A percentile compares a stretch with the other conserved stretches of the same genome.
Evolutionary conservation across 2,329 filamentous ascomycete genomes (phyloP).

Genomic region (Colletotrichum higginsianum): DNA sequence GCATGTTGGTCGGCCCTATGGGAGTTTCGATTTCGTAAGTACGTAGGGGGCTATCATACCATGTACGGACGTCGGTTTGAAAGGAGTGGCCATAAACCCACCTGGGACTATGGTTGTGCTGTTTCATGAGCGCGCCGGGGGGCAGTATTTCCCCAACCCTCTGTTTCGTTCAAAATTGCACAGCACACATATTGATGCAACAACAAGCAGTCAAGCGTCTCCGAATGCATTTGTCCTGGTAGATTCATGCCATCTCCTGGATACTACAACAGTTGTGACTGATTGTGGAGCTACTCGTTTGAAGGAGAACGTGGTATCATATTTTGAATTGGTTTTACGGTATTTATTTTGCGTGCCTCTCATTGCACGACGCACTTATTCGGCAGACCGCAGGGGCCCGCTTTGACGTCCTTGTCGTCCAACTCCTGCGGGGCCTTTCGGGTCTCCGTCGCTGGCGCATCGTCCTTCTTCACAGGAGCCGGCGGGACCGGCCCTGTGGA

Average conservation of each 20-base stretch:
- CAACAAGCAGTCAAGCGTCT: background rate
- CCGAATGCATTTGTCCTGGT: background rate
- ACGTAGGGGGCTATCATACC: no score
- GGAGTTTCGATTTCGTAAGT: no score
- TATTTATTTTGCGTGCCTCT: constrained; percentile 1
- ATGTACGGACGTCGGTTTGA: no score
- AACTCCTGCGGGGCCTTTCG: constrained; percentile 49
- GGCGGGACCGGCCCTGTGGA: constrained; percentile 41
- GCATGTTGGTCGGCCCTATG: no score
- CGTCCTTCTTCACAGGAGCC: constrained; percentile 16
- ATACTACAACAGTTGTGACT: background rate
- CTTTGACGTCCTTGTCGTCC: constrained; percentile 54
- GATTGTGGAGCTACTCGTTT: no score
- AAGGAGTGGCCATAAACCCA: no score
- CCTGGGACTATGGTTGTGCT: no score
- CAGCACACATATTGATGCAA: no score
- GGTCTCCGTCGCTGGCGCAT: constrained; percentile 19
- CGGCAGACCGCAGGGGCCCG: constrained; percentile 84
- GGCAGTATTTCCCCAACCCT: no score
- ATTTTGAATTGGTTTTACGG: background rate
- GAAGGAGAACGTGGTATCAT: constrained; percentile 8
- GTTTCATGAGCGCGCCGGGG: no score
- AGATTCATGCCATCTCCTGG: no score
- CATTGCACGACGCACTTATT: constrained; percentile 80
- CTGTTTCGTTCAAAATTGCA: no score